Evolutionary conservation across 2,329 filamentous ascomycete genomes (phyloP), one percentile per base, ranked within the genome.

Genomic region (Curvularia spicifera): DNA sequence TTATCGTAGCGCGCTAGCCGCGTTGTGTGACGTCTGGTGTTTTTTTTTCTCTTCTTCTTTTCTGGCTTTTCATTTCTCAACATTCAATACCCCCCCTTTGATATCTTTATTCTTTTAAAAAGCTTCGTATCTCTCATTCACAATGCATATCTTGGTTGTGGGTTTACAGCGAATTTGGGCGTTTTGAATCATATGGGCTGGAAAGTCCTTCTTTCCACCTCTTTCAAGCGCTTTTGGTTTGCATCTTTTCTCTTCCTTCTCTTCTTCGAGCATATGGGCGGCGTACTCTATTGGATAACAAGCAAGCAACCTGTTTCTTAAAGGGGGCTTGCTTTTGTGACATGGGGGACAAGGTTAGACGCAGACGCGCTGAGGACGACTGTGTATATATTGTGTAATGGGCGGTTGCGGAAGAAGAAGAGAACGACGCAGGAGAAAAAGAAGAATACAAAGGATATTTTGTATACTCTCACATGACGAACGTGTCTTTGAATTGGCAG

Each of bases 311-410:
- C 24, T 33, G 20, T 33, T 33, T 46, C 9, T 8, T 15, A 18
- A 22, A 22, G 22, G 20, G 18, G 18, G 12, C 18, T 6, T 24
- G 39, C 4, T 24, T 4, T 42, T 6, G 18, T 22, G 22, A n/a
- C 10, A 22, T 18, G 40, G 10, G 20, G 20, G 3, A 20, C 13
- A 24, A 9, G 6, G 24, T n/a, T 44, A 44, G 42, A 44, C 15
- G 12, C 13, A 15, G 22, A 28, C 13, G 22, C 5, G 18, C 42
- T 46, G 43, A 13, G n/a, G 26, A 29, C 5, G 2, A 9, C 4
- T 31, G 43, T 29, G 50, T 39, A 15, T 45, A 51, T 51, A 51
- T 37, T 46, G 39, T 51, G 40, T 56, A 51, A 51, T 51, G 39
- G 39, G 43, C 13, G 43, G 15, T 43, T 48, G 46, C 37, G 26